These are phyloP conservation scores for Chlorella variabilis DNA, from an alignment of 163 green algal species.

Conservation along the genomic window DNA sequence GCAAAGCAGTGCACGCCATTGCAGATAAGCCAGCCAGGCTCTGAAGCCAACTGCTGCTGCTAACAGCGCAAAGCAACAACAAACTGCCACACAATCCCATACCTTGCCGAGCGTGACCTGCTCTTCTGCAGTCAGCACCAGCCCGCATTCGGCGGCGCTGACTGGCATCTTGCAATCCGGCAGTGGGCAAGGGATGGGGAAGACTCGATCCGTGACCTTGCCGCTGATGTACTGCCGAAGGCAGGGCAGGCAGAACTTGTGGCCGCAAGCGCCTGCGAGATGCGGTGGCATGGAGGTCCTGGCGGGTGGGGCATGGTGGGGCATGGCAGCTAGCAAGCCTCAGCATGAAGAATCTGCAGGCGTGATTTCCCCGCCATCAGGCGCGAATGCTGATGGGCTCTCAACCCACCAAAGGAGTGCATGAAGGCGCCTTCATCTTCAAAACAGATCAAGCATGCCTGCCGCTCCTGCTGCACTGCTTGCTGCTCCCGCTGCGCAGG, in stretches of 20 bases:
- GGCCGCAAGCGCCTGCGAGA: constrained; percentile 3
- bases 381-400: neutral
- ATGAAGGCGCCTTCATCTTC: constrained; percentile 17
- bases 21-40: no score
- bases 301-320: neutral
- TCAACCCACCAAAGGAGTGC: constrained; percentile 15
- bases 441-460: constrained; percentile 24
- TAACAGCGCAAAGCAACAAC: no score
- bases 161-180: constrained; percentile 32
- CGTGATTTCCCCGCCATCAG: no score
- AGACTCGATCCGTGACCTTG: constrained; percentile 24
- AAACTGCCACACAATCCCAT: no score
- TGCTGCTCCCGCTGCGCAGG: neutral
- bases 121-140: constrained; percentile 32
- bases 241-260: constrained; percentile 37
- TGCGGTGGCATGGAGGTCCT: neutral
- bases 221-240: constrained; percentile 23
- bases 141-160: constrained; percentile 13
- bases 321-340: no score
- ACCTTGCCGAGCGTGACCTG: constrained; percentile 28
- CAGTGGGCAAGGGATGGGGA: constrained; percentile 29
- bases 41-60: no score
- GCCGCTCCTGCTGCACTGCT: neutral
- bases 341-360: no score
- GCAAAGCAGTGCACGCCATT: no score